A percentile compares a stretch with the other conserved stretches of the same genome.
These are phyloP conservation scores for Debaryomyces hansenii DNA, from an alignment of 805 yeast genomes.

Conservation along the genomic window DNA sequence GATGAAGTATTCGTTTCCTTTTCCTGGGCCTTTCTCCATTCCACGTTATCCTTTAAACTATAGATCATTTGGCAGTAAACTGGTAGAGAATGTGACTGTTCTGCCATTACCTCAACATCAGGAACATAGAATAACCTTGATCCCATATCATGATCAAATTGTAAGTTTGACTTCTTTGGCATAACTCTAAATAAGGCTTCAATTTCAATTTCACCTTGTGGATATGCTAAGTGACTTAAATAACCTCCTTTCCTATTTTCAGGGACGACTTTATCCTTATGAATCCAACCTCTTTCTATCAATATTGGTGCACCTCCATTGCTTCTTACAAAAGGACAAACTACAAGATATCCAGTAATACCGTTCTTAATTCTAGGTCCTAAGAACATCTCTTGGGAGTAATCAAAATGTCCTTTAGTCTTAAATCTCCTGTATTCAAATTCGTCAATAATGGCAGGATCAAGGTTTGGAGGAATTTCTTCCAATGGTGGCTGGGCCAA, in stretches of 20 bases:
- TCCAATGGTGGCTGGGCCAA: slow-evolving; percentile 71
- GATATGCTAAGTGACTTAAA: slow-evolving; percentile 69
- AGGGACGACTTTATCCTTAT: slow-evolving; percentile 63
- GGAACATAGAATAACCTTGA: slow-evolving; percentile 73
- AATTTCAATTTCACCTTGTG: slow-evolving; percentile 69
- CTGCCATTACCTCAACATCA: slow-evolving; percentile 81
- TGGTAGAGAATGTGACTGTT: slow-evolving; percentile 63
- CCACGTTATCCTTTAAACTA: slow-evolving; percentile 66
- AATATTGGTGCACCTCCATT: slow-evolving; percentile 76
- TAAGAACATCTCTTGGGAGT: slow-evolving; percentile 83
- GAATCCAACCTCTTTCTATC: slow-evolving; percentile 91
- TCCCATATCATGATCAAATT: slow-evolving; percentile 68
- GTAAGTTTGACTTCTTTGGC: slow-evolving; percentile 59
- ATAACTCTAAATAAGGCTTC: slow-evolving; percentile 74
- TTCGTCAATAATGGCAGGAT: slow-evolving; percentile 64
- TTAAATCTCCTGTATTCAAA: slow-evolving; percentile 81
- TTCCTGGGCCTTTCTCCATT: slow-evolving; percentile 28
- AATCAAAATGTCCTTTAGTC: slow-evolving; percentile 77
- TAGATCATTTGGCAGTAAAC: slow-evolving; percentile 74
- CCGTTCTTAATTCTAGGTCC: slow-evolving; percentile 81
- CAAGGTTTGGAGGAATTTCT: slow-evolving; percentile 60
- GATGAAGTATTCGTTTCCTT: slow-evolving; percentile 1
- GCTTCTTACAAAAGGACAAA: slow-evolving; percentile 77
- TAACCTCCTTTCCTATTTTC: slow-evolving; percentile 45
- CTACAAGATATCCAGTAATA: slow-evolving; percentile 71